Percentiles rank a stretch among this genome's conserved stretches.
These are phyloP conservation scores for Knufia fluminis DNA, from an alignment of 2,329 filamentous ascomycete genomes.

Conservation along the genomic window DNA sequence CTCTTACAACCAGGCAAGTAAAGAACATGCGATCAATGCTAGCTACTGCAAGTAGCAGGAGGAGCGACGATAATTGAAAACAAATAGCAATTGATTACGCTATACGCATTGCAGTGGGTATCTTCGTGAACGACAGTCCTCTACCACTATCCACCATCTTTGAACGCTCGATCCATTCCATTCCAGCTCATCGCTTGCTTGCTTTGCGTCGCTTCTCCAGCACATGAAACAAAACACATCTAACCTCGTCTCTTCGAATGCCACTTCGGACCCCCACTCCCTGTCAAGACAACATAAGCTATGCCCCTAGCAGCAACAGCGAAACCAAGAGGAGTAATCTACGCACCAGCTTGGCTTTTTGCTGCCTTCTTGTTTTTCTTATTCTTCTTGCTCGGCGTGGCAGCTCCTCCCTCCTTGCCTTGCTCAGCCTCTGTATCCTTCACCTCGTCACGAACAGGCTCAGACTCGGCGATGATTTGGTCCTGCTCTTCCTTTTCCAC, in stretches of 20 bases:
- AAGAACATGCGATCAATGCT: no score
- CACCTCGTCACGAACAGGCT: slow-evolving; percentile 15
- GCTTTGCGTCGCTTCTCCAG: no score
- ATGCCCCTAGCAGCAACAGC: background rate
- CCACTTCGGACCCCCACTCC: background rate
- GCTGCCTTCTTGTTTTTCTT: background rate
- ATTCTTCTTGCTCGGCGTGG: background rate
- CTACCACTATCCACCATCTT: no score
- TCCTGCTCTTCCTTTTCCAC: slow-evolving; percentile 10
- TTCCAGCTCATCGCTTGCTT: no score
- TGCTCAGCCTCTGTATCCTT: background rate
- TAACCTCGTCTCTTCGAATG: background rate
- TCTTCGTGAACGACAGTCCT: no score
- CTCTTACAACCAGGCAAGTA: no score
- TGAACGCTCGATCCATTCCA: no score
- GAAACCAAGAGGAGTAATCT: background rate
- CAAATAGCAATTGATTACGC: no score
- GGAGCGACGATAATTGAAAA: no score
- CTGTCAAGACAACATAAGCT: background rate
- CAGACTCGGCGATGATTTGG: slow-evolving; percentile 15
- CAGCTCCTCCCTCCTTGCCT: background rate
- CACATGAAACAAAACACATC: background rate
- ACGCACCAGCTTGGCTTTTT: background rate
- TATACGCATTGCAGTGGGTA: no score
- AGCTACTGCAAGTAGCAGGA: no score